phyloP scores from a whole-genome alignment of 805 yeast genomes.

The Danielia oregonensis region DNA sequence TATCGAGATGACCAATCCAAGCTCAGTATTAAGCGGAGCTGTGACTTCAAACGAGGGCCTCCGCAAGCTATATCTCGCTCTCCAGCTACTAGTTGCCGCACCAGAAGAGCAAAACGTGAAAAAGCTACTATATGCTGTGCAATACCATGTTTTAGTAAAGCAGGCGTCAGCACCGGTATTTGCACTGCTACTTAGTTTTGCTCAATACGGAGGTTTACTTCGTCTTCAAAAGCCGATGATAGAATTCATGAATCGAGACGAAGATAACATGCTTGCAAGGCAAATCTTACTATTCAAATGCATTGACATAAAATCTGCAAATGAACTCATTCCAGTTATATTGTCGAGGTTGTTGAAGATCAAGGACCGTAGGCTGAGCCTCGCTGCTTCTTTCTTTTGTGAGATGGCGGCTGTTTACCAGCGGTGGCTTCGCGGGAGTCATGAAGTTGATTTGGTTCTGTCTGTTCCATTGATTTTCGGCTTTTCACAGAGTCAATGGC shows the following conservation, averaged over 20 bases:
- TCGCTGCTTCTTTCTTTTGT: neutral
- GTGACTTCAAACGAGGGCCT: constrained; percentile 1
- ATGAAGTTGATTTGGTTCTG: too few relatives aligned
- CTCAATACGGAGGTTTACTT: constrained; percentile 4
- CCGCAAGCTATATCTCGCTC: constrained; percentile 7
- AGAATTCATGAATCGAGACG: neutral
- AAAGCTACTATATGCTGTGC: constrained; percentile 8
- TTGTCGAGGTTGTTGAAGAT: too few relatives aligned
- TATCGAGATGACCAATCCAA: constrained; percentile 16
- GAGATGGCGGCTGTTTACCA: neutral
- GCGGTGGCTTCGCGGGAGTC: neutral
- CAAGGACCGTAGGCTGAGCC: too few relatives aligned
- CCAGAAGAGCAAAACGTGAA: constrained; percentile 5
- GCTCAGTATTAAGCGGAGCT: constrained; percentile 7
- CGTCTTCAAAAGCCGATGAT: neutral
- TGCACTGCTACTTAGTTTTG: constrained; percentile 3
- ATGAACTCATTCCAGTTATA: neutral
- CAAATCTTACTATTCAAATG: neutral
- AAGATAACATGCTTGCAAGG: neutral
- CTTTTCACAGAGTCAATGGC: neutral
- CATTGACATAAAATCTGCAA: too few relatives aligned
- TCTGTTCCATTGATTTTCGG: neutral
- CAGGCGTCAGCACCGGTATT: constrained; percentile 5
- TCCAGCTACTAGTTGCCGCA: constrained; percentile 4
- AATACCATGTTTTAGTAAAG: constrained; percentile 6